These are phyloP conservation scores for Amylostereum areolatum DNA, from an alignment of 1,284 basidiomycete species.

Conservation along the genomic window DNA sequence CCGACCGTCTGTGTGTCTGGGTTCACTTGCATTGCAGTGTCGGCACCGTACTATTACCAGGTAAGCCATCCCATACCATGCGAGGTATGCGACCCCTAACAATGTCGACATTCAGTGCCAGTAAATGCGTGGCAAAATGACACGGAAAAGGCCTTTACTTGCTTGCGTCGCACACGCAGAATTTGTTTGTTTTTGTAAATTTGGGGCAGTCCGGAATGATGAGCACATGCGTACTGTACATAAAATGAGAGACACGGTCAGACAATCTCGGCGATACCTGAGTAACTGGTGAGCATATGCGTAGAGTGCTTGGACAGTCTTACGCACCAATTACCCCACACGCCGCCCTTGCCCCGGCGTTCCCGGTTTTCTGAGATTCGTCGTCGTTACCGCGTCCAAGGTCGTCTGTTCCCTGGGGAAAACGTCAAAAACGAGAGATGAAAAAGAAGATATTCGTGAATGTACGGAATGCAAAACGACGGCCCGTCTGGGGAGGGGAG, in stretches of 20 bases:
- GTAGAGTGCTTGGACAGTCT: too few species aligned
- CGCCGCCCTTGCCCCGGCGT: conserved; percentile 65
- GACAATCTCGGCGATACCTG: neutral
- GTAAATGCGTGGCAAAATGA: neutral
- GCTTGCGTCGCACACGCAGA: too few species aligned
- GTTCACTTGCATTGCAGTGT: conserved; percentile 40
- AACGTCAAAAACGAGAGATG: neutral
- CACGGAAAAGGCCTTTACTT: too few species aligned
- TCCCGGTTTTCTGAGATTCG: conserved; percentile 69
- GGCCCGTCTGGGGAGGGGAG: conserved; percentile 34
- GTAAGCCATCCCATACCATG: conserved; percentile 19
- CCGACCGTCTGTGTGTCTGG: conserved; percentile 39
- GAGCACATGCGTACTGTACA: too few species aligned
- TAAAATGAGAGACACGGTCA: too few species aligned
- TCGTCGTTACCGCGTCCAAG: conserved; percentile 62
- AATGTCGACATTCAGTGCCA: too few species aligned
- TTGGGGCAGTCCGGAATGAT: too few species aligned
- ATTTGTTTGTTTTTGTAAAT: too few species aligned
- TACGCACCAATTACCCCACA: conserved; percentile 69
- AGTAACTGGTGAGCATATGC: neutral
- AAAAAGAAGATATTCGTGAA: conserved; percentile 9
- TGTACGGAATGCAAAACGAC: conserved; percentile 61
- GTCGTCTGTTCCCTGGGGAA: conserved; percentile 60
- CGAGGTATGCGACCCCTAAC: too few species aligned
- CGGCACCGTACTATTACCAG: conserved; percentile 50